Evolutionary conservation across 169 alveolate species (phyloP), one percentile per base, ranked within the genome.

Genomic region (Cyclospora cayetanensis): DNA sequence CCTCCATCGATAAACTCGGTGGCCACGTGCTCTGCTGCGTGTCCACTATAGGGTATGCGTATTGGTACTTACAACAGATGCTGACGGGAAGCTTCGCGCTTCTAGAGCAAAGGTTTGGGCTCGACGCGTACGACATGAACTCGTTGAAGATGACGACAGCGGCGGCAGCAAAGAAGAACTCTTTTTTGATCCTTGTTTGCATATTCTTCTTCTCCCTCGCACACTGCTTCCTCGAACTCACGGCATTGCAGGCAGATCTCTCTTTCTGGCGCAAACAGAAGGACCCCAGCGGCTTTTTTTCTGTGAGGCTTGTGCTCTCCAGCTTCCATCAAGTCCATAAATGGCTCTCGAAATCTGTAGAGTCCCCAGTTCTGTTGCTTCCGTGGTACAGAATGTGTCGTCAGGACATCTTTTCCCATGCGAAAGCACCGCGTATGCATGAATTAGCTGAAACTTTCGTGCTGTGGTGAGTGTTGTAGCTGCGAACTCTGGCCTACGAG

Each of bases 11-110:
- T n/a, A n/a, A n/a, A n/a, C n/a, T n/a, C n/a, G n/a, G n/a, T n/a
- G n/a, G n/a, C n/a, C n/a, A n/a, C 20, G 60, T 46, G 60, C 20
- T 22, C 1, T 46, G 60, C 20, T 12, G 60, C 11, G 20, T 22
- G 11, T 12, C 60, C 20, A 22, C 74, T 60, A 5, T 35, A 60
- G 74, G 74, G 37, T 60, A 22, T 25, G 74, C 74, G 18, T 60
- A 60, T 35, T 60, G 74, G 74, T 60, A n/a, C 74, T 60, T 60
- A 35, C 74, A 60, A 12, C 74, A 60, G 74, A 60, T 60, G 74
- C 37, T 60, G 74, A 35, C 74, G 25, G 31, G 74, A 4, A 60
- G 74, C 74, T 60, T 60, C 31, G 74, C 74, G 35, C 74, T 60
- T 29, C 74, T 60, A 25, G 74, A 60, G 31, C 12, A 60, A 29